Conservation (phyloP, 495 filamentous ascomycete species). For the Penicillium bialowiezense region DNA sequence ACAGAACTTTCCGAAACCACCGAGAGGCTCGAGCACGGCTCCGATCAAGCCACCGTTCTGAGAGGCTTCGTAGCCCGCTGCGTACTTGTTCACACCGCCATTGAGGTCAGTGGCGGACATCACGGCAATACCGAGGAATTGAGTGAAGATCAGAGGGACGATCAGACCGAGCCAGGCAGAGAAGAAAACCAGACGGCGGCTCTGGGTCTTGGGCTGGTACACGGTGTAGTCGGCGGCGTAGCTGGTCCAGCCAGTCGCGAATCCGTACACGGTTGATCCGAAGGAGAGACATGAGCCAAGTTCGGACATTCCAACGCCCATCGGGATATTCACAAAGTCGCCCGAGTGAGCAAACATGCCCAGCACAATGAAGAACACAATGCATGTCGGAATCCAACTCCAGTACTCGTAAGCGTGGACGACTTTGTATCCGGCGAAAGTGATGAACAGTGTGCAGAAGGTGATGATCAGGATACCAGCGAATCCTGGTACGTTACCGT, state of each 20-base stretch:
- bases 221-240: conserved; percentile 83
- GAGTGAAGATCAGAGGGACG: conserved; percentile 69
- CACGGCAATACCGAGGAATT: conserved; percentile 77
- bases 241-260: conserved; percentile 76
- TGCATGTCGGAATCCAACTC: conserved; percentile 73
- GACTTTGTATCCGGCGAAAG: conserved; percentile 74
- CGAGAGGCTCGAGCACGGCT: conserved; percentile 64
- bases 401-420: conserved; percentile 80
- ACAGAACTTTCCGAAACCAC: conserved; percentile 79
- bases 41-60: conserved; percentile 70
- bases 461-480: conserved; percentile 79
- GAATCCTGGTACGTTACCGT: conserved; percentile 64
- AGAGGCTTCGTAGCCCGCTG: conserved; percentile 55
- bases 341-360: conserved; percentile 73
- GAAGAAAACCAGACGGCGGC: conserved; percentile 60
- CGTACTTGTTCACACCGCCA: conserved; percentile 51
- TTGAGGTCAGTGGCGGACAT: conserved; percentile 54
- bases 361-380: conserved; percentile 75
- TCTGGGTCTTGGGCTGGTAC: conserved; percentile 66
- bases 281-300: conserved; percentile 67
- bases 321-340: conserved; percentile 66
- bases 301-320: conserved; percentile 58
- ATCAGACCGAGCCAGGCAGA: conserved; percentile 70
- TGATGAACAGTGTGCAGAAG: conserved; percentile 65
- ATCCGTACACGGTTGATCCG: conserved; percentile 71